Conservation (phyloP, 1,284 basidiomycete species). For the Ganoderma resinaceum region DNA sequence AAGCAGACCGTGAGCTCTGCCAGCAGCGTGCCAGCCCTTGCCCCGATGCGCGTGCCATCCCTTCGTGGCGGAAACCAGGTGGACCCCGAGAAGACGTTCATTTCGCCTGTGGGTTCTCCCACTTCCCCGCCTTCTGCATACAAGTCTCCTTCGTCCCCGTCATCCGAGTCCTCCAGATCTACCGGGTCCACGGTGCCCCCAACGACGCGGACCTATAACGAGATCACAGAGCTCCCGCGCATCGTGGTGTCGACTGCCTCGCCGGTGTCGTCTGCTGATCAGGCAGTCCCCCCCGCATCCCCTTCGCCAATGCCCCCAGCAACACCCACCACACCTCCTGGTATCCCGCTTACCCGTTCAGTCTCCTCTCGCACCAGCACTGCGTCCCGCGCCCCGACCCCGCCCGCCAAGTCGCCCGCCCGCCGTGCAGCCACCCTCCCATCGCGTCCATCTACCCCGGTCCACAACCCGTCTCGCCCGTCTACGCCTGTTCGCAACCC, state of each 20-base stretch:
- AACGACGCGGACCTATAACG: neutral
- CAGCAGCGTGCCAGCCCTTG: conserved; percentile 5
- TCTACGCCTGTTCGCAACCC: neutral
- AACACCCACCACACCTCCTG: neutral
- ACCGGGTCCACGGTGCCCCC: conserved; percentile 5
- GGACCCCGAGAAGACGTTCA: conserved; percentile 9
- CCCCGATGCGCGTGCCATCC: conserved; percentile 9
- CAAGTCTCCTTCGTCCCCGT: conserved; percentile 9
- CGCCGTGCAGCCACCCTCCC: conserved; percentile 5
- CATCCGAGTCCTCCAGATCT: conserved; percentile 7
- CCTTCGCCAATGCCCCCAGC: neutral
- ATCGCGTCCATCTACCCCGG: neutral
- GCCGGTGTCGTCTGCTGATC: neutral
- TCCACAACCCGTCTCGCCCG: too few relatives aligned
- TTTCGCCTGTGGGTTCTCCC: conserved; percentile 7
- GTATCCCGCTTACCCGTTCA: conserved; percentile 7
- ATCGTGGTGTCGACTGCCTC: conserved; percentile 19
- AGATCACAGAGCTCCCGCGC: conserved; percentile 14
- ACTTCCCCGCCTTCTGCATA: neutral
- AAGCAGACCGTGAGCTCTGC: conserved; percentile 4
- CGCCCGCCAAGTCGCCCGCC: conserved; percentile 14
- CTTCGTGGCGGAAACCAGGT: conserved; percentile 4
- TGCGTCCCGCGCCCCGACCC: conserved; percentile 18
- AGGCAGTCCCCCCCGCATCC: neutral
- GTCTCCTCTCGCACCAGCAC: conserved; percentile 7